These are phyloP conservation scores for Lactifluus pinguis DNA, from an alignment of 768 basidiomycete species.

Conservation along the genomic window DNA sequence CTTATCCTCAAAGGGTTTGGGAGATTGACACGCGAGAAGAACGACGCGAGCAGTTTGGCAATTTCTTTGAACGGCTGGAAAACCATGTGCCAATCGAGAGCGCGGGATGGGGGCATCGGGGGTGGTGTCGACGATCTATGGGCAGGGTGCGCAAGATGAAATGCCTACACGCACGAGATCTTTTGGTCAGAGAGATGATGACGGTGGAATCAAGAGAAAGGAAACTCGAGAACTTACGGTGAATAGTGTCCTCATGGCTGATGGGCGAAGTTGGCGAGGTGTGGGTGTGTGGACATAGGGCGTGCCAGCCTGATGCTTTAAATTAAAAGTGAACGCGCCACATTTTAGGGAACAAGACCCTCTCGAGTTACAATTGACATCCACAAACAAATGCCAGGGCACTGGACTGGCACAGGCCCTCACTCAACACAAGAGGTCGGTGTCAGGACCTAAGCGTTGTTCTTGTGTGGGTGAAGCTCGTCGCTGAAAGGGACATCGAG, in stretches of 20 bases:
- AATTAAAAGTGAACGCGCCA: slow-evolving; percentile 1
- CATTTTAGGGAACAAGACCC: not conserved
- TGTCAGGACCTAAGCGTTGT: not conserved
- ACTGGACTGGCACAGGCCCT: not conserved
- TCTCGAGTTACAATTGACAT: not conserved
- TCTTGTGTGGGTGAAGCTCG: not conserved
- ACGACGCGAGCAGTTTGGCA: not conserved
- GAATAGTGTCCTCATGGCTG: slow-evolving; percentile 1
- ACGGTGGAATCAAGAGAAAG: not conserved
- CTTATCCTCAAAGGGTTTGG: not conserved
- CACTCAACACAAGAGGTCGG: not conserved
- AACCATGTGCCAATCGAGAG: slow-evolving; percentile 9
- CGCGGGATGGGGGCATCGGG: not conserved
- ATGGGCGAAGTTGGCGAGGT: not conserved
- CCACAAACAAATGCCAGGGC: not conserved
- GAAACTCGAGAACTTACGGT: not conserved
- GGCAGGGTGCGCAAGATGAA: not conserved
- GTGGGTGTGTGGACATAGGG: not conserved
- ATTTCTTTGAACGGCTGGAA: slow-evolving; percentile 7
- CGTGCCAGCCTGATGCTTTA: not conserved
- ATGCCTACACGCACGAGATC: not conserved
- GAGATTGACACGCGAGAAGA: not conserved
- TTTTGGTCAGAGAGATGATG: not conserved
- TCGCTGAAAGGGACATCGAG: not conserved
- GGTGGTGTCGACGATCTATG: not conserved